phyloP scores from a whole-genome alignment of 2,329 filamentous ascomycete species.

The Arthrobotrys musiformis region DNA sequence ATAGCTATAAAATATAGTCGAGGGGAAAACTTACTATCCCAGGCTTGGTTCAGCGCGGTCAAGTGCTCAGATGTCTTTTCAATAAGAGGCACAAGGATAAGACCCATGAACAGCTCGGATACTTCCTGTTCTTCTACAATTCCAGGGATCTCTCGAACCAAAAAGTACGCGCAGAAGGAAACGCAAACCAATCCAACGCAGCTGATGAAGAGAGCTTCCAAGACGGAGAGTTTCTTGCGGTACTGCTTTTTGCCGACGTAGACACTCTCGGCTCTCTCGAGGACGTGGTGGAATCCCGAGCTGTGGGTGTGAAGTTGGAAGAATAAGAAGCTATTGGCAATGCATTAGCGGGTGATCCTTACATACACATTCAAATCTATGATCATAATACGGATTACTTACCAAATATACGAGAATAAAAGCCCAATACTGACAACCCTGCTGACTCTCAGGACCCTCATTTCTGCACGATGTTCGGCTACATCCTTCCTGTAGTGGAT shows the following conservation, averaged over 20 bases:
- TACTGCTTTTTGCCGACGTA: slow-evolving; percentile 23
- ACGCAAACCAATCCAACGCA: slow-evolving; percentile 15
- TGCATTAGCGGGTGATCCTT: slow-evolving; percentile 26
- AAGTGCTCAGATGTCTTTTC: slow-evolving; percentile 89
- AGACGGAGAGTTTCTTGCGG: slow-evolving; percentile 37
- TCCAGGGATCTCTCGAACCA: slow-evolving; percentile 32
- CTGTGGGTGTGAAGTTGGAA: slow-evolving; percentile 47
- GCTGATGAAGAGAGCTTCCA: slow-evolving; percentile 26
- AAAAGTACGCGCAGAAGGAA: slow-evolving; percentile 39
- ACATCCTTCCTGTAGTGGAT: slow-evolving; percentile 37
- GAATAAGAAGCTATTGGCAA: slow-evolving; percentile 4
- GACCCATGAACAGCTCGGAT: slow-evolving; percentile 71
- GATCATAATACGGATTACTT: background rate
- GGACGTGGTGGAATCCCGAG: slow-evolving; percentile 16
- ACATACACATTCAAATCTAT: background rate
- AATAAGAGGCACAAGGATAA: slow-evolving; percentile 83
- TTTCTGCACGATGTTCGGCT: slow-evolving; percentile 3
- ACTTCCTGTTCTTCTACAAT: slow-evolving; percentile 62
- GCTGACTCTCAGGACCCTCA: slow-evolving; percentile 27
- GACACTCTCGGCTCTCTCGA: slow-evolving; percentile 35
- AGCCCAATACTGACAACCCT: slow-evolving; percentile 49
- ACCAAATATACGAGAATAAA: slow-evolving; percentile 42
- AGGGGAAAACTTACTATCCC: slow-evolving; percentile 68
- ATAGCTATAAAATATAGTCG: background rate
- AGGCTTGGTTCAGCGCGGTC: slow-evolving; percentile 85